phyloP scores from a whole-genome alignment of 2,329 filamentous ascomycete genomes.

The Teratosphaeria destructans region DNA sequence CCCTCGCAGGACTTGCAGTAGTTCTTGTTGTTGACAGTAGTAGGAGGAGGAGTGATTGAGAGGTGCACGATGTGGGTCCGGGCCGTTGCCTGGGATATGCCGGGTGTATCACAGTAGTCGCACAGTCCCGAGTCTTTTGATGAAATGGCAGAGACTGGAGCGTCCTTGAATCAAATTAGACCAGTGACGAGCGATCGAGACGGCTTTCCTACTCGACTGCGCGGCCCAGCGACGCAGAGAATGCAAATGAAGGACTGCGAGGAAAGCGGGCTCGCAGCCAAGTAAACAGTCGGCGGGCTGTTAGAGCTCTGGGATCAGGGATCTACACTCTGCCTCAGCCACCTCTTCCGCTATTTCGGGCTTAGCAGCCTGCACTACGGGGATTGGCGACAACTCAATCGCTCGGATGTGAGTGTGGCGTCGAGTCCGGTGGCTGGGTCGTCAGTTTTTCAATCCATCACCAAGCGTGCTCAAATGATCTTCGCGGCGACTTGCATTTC shows the following conservation, averaged over 20 bases:
- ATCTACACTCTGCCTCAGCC: background rate
- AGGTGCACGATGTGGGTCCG: background rate
- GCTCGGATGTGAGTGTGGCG: background rate
- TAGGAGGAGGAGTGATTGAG: background rate
- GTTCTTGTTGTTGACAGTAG: background rate
- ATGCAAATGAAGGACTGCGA: background rate
- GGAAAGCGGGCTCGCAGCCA: background rate
- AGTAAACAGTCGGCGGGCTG: background rate
- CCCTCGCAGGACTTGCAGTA: background rate
- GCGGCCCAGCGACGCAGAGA: background rate
- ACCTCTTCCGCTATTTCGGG: background rate
- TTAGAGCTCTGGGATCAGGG: background rate
- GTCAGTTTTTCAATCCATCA: background rate
- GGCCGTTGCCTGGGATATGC: background rate
- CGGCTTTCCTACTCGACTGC: background rate
- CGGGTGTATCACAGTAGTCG: background rate
- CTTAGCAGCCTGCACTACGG: too few species aligned
- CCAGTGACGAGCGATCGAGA: background rate
- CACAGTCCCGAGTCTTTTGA: background rate
- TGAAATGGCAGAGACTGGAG: background rate
- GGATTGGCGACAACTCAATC: too few species aligned
- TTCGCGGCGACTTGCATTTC: background rate
- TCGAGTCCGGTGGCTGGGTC: background rate
- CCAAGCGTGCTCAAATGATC: background rate
- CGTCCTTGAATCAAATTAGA: background rate